Conservation (phyloP, 2,329 filamentous ascomycete genomes). For the Stemphylium beticola region DNA sequence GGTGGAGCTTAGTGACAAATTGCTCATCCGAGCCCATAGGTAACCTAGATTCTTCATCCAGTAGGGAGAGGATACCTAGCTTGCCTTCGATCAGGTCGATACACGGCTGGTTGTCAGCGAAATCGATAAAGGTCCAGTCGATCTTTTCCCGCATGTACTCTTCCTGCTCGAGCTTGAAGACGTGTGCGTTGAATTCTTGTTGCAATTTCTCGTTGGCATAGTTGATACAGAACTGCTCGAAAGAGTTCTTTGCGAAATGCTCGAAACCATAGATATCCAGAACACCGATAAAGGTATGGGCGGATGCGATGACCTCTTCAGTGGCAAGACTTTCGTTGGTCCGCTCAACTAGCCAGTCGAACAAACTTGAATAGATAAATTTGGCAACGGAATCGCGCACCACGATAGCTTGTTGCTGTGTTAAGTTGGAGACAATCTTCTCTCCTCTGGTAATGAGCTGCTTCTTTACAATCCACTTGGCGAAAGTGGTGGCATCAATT, state of each 20-base stretch:
- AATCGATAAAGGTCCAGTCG: constrained; percentile 99
- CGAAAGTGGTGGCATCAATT: constrained; percentile 83
- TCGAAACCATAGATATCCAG: constrained; percentile 99
- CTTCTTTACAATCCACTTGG: constrained; percentile 99
- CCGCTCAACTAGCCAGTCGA: constrained; percentile 98
- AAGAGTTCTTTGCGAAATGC: constrained; percentile 99
- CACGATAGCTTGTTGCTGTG: constrained; percentile 89
- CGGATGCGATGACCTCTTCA: constrained; percentile 80
- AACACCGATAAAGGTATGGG: constrained; percentile 93
- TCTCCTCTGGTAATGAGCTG: constrained; percentile 95
- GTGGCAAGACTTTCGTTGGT: constrained; percentile 92
- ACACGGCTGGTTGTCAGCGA: constrained; percentile 98
- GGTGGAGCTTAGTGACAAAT: constrained; percentile 94
- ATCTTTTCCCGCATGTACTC: constrained; percentile 97
- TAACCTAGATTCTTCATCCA: constrained; percentile 94
- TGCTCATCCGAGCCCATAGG: constrained; percentile 98
- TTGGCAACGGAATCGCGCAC: constrained; percentile 98
- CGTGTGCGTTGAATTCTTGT: constrained; percentile 98
- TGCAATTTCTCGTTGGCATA: constrained; percentile 99
- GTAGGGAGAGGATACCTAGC: constrained; percentile 85
- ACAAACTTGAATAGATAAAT: constrained; percentile 97
- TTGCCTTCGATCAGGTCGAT: constrained; percentile 98
- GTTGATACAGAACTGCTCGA: constrained; percentile 99
- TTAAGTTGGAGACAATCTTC: constrained; percentile 96
- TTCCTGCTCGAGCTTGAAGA: constrained; percentile 98